A percentile compares a stretch with the other conserved stretches of the same genome.
These are phyloP conservation scores for Colletotrichum brevisporum DNA, from an alignment of 2,329 filamentous ascomycete species.

Conservation along the genomic window DNA sequence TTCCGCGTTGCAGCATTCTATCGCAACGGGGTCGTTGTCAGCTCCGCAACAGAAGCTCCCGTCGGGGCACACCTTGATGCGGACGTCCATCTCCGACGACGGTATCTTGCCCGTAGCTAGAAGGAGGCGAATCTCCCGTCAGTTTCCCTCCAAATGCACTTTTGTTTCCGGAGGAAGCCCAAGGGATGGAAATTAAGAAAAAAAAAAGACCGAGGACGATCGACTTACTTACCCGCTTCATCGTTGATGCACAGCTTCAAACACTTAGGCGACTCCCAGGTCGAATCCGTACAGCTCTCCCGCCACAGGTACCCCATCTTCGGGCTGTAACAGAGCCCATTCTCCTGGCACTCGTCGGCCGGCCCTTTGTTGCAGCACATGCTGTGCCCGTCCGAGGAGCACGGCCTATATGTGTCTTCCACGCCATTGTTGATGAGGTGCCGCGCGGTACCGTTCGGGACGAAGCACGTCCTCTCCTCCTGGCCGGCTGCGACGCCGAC, in stretches of 20 bases:
- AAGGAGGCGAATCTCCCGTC: too few species aligned
- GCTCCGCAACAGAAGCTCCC: conserved; percentile 5
- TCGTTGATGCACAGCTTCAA: conserved; percentile 39
- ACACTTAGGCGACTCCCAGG: conserved; percentile 43
- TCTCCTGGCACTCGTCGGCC: conserved; percentile 3
- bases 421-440: conserved; percentile 8
- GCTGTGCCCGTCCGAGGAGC: conserved; percentile 4
- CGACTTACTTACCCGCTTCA: neutral
- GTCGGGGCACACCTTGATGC: neutral
- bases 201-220: too few species aligned
- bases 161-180: too few species aligned
- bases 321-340: conserved; percentile 17
- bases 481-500: neutral
- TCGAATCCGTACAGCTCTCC: conserved; percentile 40
- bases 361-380: conserved; percentile 28
- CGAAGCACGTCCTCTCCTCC: conserved; percentile 2
- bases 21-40: neutral
- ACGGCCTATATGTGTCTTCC: conserved; percentile 17
- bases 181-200: too few species aligned
- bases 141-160: too few species aligned
- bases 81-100: neutral
- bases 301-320: conserved; percentile 35
- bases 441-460: conserved; percentile 16
- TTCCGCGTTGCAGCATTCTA: neutral
- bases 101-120: neutral